Base-by-base conservation (phyloP, 1,284 basidiomycete species). In the Blastosporella zonata region DNA sequence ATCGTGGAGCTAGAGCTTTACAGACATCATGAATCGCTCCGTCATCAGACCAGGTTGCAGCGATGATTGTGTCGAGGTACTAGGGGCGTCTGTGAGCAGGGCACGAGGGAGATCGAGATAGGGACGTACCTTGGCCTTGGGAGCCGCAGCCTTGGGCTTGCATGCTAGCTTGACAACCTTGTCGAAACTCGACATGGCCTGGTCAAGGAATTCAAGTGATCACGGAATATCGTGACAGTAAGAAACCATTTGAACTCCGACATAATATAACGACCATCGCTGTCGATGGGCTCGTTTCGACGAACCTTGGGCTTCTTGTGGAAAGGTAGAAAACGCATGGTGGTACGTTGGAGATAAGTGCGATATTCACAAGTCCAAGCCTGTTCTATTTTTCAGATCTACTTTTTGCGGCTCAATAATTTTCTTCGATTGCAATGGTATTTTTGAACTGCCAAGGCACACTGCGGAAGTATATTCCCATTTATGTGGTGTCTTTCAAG, bases 11-110 rank as follows among this genome's bases (percentile, higher is more conserved):
- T 28, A 99, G 78, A 1, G 94, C 87, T 59, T 87, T 87, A 71
- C 90, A 90, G 53, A 99, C 91, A 67, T 98, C 95, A 61, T 90
- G 84, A 8, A 98, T 79, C 35, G 91, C 83, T 25, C 93, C 92
- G 64, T 97, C 94, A 52, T 95, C 90, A 18, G 86, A 85, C 80
- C 91, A 97, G 13, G 95, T 97, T 35, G 93, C 92, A 47, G 93
- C 87, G 56, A 99, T 87, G 68, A 99, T 92, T 27, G 93, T 87
- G 71, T 95, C 93, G 55, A 88, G 73, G 66, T 90, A 91, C 86
- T 89, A 60, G 10, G 43, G 39, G 37, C 40, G 42, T 50, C 35
- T 44, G 31, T 51, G 36, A 41, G 34, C 25, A 38, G 3, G 40
- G 31, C 9, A 15, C 29, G 23, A 23, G 36, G 34, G 20, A 22